A percentile compares a stretch with the other conserved stretches of the same genome.
phyloP scores from a whole-genome alignment of 257 asterid genomes.

The Rubia yunnanensis region DNA sequence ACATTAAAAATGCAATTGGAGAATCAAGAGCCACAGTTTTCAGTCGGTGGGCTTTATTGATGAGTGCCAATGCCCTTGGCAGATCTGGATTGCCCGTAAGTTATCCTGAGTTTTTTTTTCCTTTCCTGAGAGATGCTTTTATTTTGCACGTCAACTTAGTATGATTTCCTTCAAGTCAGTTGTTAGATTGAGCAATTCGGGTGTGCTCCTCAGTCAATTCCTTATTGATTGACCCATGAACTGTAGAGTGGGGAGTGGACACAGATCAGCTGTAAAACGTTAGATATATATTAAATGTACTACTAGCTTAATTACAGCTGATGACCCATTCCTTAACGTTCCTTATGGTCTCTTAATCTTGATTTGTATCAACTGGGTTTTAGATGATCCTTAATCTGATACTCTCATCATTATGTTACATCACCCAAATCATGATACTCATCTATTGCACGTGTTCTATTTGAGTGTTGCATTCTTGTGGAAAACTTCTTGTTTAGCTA shows the following conservation, averaged over 20 bases:
- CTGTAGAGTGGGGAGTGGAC: background rate
- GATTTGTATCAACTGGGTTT: background rate
- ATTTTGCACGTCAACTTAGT: too few species aligned
- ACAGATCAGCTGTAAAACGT: background rate
- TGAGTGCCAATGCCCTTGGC: conserved; percentile 65
- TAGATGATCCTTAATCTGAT: background rate
- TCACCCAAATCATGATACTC: background rate
- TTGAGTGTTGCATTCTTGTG: background rate
- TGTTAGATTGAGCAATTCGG: background rate
- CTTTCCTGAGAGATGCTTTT: background rate
- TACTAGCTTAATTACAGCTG: background rate
- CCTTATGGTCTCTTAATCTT: background rate
- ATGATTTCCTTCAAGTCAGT: background rate
- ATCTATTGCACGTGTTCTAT: too few species aligned
- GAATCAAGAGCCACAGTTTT: conserved; percentile 62
- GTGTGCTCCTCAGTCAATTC: background rate
- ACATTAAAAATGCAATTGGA: conserved; percentile 80
- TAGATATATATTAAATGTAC: background rate
- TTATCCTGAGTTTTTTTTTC: conserved; percentile 16
- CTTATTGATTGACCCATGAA: background rate
- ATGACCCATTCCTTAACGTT: too few species aligned
- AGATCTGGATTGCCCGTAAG: conserved; percentile 95
- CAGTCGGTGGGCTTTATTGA: conserved; percentile 61
- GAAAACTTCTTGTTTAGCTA: background rate
- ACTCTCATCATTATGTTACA: background rate